Evolutionary conservation across 768 basidiomycete species (phyloP), one percentile per base, ranked within the genome.

Genomic region (Pleurotus pulmonarius): DNA sequence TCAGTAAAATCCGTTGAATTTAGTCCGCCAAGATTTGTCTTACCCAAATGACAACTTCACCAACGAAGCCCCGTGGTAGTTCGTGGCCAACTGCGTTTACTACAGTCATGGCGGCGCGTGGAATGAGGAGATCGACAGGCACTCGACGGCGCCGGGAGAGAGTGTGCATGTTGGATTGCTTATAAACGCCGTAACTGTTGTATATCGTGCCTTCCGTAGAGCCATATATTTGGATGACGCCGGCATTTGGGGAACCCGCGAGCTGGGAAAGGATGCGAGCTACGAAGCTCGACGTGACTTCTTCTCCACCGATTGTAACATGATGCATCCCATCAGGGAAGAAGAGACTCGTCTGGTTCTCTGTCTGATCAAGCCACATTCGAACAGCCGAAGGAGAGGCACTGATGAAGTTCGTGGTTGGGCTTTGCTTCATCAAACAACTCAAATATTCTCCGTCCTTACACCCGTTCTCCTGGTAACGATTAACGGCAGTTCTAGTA

Each of bases 21-120:
- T 5, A 11, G 5, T 15, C 11, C 5, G 18, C 40, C 5, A 43
- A 11, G 18, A 5, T 3, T 29, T 11, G 1, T 37, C 46, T 8
- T 34, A 56, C 55, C 55, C 55, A 56, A 39, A 56, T 56, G 12
- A 56, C 18, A 40, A 56, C 47, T 48, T 56, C 55, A 4, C 55
- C 55, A 20, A 56, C 55, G 47, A 56, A 56, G 40, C 55, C 55
- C 11, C 46, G 45, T 47, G 55, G 55, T 11, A 56, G 55, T 16
- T 56, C 55, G 15, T 56, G 46, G n/a, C 55, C 55, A 26, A 37
- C 46, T n/a, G 46, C 38, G 26, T 56, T 56, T 18, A 48, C 46
- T 9, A 56, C 46, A 7, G 55, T 47, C 55, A 56, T 56, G 16
- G 55, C 46, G 11, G 46, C 45, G 24, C 47, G 34, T 29, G 46